A percentile compares a stretch with the other conserved stretches of the same genome.
Evolutionary conservation across 345 rosid species (phyloP).

Genomic region (Acer negundo): DNA sequence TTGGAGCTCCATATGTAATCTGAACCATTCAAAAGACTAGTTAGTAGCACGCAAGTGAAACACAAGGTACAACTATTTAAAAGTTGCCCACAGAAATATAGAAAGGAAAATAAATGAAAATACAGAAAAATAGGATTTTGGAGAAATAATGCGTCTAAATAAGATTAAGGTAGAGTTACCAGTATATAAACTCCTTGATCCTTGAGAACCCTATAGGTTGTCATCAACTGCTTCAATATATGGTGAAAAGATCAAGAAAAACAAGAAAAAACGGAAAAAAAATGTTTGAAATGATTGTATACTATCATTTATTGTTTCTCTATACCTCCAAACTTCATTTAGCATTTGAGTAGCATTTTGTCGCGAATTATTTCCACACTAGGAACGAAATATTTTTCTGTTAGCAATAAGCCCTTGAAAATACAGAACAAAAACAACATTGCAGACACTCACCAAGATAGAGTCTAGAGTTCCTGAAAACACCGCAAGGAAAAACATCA

Average conservation of each 20-base stretch:
- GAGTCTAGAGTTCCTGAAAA: constrained; percentile 89
- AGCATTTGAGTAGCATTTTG: constrained; percentile 77
- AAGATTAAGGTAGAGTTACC: constrained; percentile 41
- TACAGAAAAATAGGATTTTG: neutral
- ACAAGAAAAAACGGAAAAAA: constrained; percentile 37
- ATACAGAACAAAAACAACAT: neutral
- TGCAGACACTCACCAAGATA: constrained; percentile 61
- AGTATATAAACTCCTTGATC: constrained; percentile 84
- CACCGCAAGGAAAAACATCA: constrained; percentile 18
- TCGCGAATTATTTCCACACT: constrained; percentile 82
- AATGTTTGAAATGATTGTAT: constrained; percentile 12
- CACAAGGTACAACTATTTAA: neutral
- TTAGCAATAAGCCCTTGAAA: constrained; percentile 14
- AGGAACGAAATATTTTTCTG: constrained; percentile 8
- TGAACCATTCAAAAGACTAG: constrained; percentile 31
- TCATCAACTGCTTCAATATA: constrained; percentile 92
- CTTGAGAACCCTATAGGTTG: constrained; percentile 97
- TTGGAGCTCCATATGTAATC: constrained; percentile 90
- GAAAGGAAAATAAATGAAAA: neutral
- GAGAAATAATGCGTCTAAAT: neutral
- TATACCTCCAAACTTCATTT: constrained; percentile 79
- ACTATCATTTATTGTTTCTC: constrained; percentile 10
- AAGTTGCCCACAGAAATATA: neutral
- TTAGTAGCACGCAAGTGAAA: constrained; percentile 4
- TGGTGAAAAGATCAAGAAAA: constrained; percentile 68